Evolutionary conservation across 441 rosid species (phyloP), one percentile per base, ranked within the genome.

Genomic region (Omphalea diandra): DNA sequence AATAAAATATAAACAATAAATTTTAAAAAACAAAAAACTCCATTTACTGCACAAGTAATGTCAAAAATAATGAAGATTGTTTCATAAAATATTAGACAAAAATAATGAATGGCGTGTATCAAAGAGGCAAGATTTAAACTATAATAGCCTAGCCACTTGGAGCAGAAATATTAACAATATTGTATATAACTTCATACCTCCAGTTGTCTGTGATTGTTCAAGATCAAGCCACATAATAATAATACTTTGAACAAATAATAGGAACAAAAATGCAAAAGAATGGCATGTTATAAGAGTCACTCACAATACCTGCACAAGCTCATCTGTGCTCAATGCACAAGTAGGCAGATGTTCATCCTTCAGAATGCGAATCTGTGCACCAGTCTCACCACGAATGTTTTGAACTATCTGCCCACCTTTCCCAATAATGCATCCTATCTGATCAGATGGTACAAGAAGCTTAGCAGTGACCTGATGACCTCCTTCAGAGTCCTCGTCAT

Each of bases 391-490:
- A 20, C 99, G 88, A 61, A 96, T 87, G 69, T 80, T 91, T 76
- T 91, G 96, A 67, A 96, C 87, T 35, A 93, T 88, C 76, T 91
- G 94, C 24, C 99, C 99, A 61, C 98, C 99, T 86, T 88, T 93
- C 46, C 99, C 98, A 63, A 96, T 90, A 63, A 96, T 81, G 77
- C 95, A 96, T 35, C 99, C 99, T 73, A 96, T 93, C 94, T 96
- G 99, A 84, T 93, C 98, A 1, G 99, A 95, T 15, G 97, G 92
- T 55, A 95, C 99, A 72, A 95, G 97, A 68, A 95, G 86, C 75
- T 83, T 86, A 4, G 96, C 97, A 71, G 81, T 83, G 65, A 88
- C 83, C 70, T 87, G 91, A 12, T 71, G 93, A 71, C 78, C 80
- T 24, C 73, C 80, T 40, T 86, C 91, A 70, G 85, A 73, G 8